Conservation (phyloP, 306 rosid species). For the Begonia fuchsioides region DNA sequence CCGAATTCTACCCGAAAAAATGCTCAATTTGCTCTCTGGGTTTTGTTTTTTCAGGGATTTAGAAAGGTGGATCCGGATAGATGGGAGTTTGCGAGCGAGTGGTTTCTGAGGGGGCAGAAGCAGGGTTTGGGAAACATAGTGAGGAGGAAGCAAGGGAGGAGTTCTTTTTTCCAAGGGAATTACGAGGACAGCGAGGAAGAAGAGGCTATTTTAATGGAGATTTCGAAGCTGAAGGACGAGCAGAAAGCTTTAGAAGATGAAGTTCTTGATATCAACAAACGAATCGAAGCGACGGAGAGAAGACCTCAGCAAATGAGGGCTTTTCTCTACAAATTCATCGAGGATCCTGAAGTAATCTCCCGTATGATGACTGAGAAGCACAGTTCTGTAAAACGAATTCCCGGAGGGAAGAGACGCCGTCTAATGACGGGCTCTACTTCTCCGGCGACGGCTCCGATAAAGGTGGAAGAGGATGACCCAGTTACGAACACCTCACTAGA, state of each 20-base stretch:
- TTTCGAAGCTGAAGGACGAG: slow-evolving; percentile 51
- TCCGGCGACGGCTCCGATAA: slow-evolving; percentile 16
- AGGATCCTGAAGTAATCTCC: slow-evolving; percentile 56
- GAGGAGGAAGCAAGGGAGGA: slow-evolving; percentile 31
- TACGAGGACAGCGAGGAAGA: slow-evolving; percentile 41
- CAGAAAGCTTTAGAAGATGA: slow-evolving; percentile 54
- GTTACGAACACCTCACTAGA: slow-evolving; percentile 35
- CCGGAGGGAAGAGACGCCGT: slow-evolving; percentile 30
- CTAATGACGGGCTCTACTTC: slow-evolving; percentile 20
- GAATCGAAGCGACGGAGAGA: slow-evolving; percentile 62
- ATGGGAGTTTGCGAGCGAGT: slow-evolving; percentile 95
- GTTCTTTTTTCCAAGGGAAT: slow-evolving; percentile 9
- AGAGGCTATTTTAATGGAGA: slow-evolving; percentile 47
- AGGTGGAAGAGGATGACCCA: slow-evolving; percentile 35
- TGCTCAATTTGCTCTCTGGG: not conserved
- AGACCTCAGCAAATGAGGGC: slow-evolving; percentile 87
- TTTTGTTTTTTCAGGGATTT: slow-evolving; percentile 39
- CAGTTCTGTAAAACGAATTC: slow-evolving; percentile 2
- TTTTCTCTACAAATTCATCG: slow-evolving; percentile 47
- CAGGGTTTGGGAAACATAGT: slow-evolving; percentile 49
- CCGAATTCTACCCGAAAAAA: not conserved
- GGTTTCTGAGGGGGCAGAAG: slow-evolving; percentile 73
- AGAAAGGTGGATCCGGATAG: slow-evolving; percentile 82
- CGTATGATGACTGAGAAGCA: slow-evolving; percentile 33
- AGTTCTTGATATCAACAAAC: slow-evolving; percentile 45